Evolutionary conservation across 257 asterid species (phyloP).

Genomic region (Marsdenia floribunda): DNA sequence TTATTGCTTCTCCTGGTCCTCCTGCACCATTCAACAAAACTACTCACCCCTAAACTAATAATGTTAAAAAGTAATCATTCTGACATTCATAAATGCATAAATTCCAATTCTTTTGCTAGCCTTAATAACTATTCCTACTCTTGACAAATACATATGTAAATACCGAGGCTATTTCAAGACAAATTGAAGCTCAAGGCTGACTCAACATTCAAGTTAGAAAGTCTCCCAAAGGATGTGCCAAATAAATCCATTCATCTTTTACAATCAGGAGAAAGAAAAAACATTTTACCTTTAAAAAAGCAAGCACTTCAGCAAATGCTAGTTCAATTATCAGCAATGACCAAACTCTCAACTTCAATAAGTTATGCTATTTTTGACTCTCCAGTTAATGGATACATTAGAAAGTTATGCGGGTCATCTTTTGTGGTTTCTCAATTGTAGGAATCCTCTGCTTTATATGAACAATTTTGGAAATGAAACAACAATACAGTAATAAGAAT

Average conservation of each 20-base stretch:
- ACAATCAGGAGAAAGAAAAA: not conserved
- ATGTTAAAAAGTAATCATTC: not conserved
- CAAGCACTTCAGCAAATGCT: not conserved
- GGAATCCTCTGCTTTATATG: not conserved
- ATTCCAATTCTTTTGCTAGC: not conserved
- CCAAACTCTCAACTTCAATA: not conserved
- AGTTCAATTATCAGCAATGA: not conserved
- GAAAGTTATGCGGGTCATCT: not conserved
- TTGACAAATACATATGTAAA: not conserved
- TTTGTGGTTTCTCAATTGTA: not conserved
- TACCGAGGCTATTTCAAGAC: not conserved
- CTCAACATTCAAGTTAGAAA: not conserved
- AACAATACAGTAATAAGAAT: not conserved
- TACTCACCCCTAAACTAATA: not conserved
- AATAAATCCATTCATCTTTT: not conserved
- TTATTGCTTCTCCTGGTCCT: not conserved
- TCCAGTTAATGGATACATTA: too few relatives aligned
- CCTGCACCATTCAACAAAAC: conserved; percentile 7
- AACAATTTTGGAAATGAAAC: not conserved
- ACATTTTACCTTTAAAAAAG: not conserved
- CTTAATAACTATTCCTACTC: not conserved
- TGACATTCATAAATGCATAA: not conserved
- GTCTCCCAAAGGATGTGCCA: not conserved
- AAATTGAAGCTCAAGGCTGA: not conserved
- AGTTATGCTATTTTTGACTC: too few relatives aligned